Conservation (phyloP, 192 early-diverging fungal species). For the Lunasporangiospora selenospora region DNA sequence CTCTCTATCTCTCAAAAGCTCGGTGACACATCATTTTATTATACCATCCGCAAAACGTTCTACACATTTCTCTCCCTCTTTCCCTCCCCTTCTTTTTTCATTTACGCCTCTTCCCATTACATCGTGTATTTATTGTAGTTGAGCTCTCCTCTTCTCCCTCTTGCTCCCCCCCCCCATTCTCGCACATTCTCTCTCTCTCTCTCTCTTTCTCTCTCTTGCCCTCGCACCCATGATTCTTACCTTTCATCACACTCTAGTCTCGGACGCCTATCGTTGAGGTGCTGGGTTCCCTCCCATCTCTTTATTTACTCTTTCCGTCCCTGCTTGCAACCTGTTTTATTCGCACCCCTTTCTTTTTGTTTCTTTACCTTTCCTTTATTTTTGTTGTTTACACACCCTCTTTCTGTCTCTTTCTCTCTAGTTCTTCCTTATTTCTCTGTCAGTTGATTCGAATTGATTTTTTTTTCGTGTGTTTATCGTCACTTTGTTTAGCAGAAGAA, state of each 20-base stretch:
- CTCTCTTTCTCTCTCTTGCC: background rate
- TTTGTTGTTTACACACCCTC: background rate
- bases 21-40: background rate
- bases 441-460: background rate
- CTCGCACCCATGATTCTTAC: background rate
- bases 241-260: background rate
- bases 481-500: background rate
- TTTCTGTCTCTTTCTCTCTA: background rate
- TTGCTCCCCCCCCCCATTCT: background rate
- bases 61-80: background rate
- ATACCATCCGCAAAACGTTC: slow-evolving; percentile 14
- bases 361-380: background rate
- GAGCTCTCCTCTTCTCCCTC: background rate
- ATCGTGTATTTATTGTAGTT: too few species aligned
- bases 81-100: background rate
- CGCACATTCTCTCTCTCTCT: background rate
- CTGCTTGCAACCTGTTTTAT: background rate
- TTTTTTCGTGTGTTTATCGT: background rate
- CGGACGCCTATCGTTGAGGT: too few species aligned
- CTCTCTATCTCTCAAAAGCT: slow-evolving; percentile 1
- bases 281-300: background rate
- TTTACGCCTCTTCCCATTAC: too few species aligned
- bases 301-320: background rate
- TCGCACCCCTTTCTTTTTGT: background rate
- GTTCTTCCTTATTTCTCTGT: background rate